Conservation (phyloP, 768 basidiomycete genomes). For the Aureoboletus auriporus region DNA sequence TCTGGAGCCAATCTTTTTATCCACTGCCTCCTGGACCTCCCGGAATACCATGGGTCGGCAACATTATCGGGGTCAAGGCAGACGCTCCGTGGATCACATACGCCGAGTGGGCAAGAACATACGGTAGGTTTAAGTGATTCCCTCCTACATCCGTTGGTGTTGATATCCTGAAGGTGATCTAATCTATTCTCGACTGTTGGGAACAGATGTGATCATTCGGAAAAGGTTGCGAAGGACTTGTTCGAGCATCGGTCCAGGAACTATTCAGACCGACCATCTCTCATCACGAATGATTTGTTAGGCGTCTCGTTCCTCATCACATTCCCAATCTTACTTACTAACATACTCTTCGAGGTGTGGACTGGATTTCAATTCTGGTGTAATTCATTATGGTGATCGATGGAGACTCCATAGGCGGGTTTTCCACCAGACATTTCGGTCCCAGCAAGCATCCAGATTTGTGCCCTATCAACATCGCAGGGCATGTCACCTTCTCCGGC, state of each 20-base stretch:
- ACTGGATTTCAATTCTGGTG: not conserved
- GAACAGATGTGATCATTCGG: constrained; percentile 23
- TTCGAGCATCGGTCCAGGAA: constrained; percentile 35
- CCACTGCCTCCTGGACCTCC: constrained; percentile 4
- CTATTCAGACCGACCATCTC: constrained; percentile 28
- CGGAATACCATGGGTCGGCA: not conserved
- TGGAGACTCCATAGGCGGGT: not conserved
- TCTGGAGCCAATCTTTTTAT: not conserved
- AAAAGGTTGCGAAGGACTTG: constrained; percentile 31
- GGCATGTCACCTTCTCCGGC: not conserved
- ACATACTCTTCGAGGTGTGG: not conserved
- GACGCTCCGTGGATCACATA: constrained; percentile 1
- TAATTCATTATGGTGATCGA: not conserved
- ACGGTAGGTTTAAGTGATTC: not conserved
- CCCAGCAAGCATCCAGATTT: not conserved
- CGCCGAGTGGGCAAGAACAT: not conserved
- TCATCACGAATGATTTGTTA: constrained; percentile 5
- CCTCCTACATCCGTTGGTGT: not conserved
- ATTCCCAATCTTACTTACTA: not conserved
- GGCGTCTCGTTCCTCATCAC: not conserved
- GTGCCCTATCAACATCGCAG: not conserved
- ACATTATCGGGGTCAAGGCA: not conserved
- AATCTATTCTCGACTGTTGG: not conserved
- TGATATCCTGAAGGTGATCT: constrained; percentile 1
- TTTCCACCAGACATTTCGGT: not conserved